Base-by-base conservation (phyloP, 805 yeast genomes). In the Debaryomyces castellii region DNA sequence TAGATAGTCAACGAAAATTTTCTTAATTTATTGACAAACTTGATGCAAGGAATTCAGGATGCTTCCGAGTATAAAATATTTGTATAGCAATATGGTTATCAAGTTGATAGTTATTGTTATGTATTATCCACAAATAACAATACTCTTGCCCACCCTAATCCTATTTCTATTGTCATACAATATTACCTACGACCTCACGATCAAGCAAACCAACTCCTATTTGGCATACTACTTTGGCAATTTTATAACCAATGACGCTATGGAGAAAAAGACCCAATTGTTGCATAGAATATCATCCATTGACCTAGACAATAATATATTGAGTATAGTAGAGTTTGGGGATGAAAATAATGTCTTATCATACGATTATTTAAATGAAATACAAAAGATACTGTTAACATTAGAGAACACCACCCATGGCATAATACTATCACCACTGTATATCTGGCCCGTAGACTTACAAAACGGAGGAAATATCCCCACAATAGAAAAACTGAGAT, bases 101-200 rank as follows among this genome's bases (percentile, higher is more conserved):
- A 35, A 35, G 20, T 35, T 18, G 24, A 22, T 30, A 16, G 18
- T 25, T 8, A 30, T 30, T 37, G 44, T 63, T 14, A 50, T 69
- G 27, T 50, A 57, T 32, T 51, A 57, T 30, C 74, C 76, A 2
- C 57, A 55, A 37, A 27, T 54, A 7, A 45, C 57, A 36, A 66
- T 71, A 14, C 40, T 69, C 37, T 20, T 67, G 9, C 72, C 74
- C 14, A 55, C 67, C 6, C 40, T 69, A 17, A 23, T 61, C 8
- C 52, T 63, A 21, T 70, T 68, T 45, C 50, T 63, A 2, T 38
- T 67, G n/a, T 64, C 73, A 1, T 71, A 68, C 54, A 59, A 63
- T 44, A 59, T 68, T 9, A 41, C 59, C n/a, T 70, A 71, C 47
- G 73, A 69, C 45, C 57, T 61, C 38, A 56, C 69, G 7, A 55